Evolutionary conservation across 495 filamentous ascomycete genomes (phyloP).

Genomic region (Astrocystis sublimbata): DNA sequence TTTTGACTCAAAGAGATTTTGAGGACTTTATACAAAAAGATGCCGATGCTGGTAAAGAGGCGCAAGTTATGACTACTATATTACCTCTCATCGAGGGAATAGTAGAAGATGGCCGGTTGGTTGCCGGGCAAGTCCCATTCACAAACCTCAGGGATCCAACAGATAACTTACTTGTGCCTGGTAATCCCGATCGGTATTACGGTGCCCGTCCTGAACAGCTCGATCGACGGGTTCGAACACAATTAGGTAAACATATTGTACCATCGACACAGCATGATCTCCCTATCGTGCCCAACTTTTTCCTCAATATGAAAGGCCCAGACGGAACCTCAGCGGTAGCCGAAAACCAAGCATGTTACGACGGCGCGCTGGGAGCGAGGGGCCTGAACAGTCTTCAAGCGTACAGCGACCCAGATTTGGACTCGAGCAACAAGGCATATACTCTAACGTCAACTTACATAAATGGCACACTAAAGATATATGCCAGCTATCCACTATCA

Average conservation of each 20-base stretch:
- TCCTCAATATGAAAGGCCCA: neutral
- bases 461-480: neutral
- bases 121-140: conserved; percentile 11
- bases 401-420: neutral
- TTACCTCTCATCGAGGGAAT: neutral
- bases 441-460: neutral
- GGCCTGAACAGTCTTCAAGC: neutral
- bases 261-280: too few species aligned
- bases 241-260: conserved; percentile 10
- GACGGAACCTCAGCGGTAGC: neutral
- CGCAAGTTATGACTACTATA: neutral
- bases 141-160: conserved; percentile 16
- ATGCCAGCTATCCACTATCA: neutral
- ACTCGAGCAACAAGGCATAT: neutral
- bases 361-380: conserved; percentile 2
- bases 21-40: conserved; percentile 9
- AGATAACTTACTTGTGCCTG: conserved; percentile 14
- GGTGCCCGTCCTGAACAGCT: conserved; percentile 19
- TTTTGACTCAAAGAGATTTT: conserved; percentile 12
- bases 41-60: neutral
- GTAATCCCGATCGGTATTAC: conserved; percentile 18
- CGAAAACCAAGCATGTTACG: neutral
- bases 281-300: too few species aligned
- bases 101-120: neutral
- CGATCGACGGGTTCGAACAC: conserved; percentile 6